These are phyloP conservation scores for Apiospora pterosperma DNA, from an alignment of 2,329 filamentous ascomycete genomes.

Conservation along the genomic window DNA sequence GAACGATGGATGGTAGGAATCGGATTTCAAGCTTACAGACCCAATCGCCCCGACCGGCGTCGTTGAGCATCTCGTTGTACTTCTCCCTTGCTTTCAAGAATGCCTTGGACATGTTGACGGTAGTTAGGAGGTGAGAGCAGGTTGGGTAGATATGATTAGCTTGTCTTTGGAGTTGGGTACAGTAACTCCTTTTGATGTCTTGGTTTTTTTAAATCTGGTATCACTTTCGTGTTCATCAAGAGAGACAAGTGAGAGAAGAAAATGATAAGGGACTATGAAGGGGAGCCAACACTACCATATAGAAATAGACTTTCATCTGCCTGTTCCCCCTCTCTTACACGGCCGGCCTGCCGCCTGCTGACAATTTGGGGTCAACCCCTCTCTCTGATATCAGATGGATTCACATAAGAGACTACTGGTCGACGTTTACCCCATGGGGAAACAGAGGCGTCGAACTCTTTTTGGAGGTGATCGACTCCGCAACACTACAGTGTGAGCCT, in stretches of 20 bases:
- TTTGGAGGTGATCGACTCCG: neutral
- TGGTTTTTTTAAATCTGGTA: neutral
- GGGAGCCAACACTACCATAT: neutral
- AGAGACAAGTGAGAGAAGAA: neutral
- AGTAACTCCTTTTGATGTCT: neutral
- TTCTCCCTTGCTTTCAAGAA: slow-evolving; percentile 29
- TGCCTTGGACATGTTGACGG: slow-evolving; percentile 24
- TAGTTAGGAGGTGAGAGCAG: neutral
- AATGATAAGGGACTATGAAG: neutral
- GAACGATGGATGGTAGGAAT: neutral
- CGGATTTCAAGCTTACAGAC: slow-evolving; percentile 20
- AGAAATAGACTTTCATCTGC: neutral
- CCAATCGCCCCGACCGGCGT: slow-evolving; percentile 27
- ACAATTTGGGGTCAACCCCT: neutral
- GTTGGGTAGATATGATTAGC: neutral
- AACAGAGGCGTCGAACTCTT: neutral
- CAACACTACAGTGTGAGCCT: no score
- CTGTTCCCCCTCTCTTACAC: neutral
- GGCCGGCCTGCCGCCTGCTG: neutral
- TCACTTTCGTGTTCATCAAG: neutral
- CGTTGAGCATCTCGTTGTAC: slow-evolving; percentile 29
- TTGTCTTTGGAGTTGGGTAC: neutral
- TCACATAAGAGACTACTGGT: no score
- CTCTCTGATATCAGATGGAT: neutral
- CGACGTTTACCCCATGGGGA: neutral